These are phyloP conservation scores for Ceratobasidium sp. DNA, from an alignment of 1,284 basidiomycete genomes.

Conservation along the genomic window DNA sequence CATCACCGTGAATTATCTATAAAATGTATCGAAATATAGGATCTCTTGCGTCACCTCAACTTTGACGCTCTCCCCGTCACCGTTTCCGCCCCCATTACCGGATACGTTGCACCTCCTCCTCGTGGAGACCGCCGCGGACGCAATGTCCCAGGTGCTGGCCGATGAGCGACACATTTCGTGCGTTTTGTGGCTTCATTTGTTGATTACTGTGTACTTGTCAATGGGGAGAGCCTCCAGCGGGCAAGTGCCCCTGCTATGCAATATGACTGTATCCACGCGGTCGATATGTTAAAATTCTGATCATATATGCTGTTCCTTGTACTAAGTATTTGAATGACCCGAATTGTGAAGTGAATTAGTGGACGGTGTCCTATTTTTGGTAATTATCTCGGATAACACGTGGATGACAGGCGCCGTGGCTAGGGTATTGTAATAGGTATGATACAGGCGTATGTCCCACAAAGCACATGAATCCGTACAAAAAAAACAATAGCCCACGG, in stretches of 20 bases:
- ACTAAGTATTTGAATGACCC: not conserved
- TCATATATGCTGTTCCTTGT: slow-evolving; percentile 23
- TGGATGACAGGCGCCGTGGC: no score
- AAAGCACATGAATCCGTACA: no score
- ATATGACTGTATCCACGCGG: slow-evolving; percentile 12
- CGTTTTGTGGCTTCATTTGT: slow-evolving; percentile 23
- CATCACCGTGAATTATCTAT: not conserved
- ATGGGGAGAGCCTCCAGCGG: slow-evolving; percentile 8
- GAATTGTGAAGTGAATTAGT: not conserved
- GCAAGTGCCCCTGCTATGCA: slow-evolving; percentile 8
- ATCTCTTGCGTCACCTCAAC: slow-evolving; percentile 86
- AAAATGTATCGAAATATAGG: slow-evolving; percentile 56
- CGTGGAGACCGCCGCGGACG: slow-evolving; percentile 69
- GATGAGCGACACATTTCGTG: slow-evolving; percentile 35
- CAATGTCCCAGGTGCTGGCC: slow-evolving; percentile 83
- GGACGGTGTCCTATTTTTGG: not conserved
- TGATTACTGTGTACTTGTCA: slow-evolving; percentile 24
- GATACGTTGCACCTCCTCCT: slow-evolving; percentile 62
- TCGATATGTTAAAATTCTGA: slow-evolving; percentile 19
- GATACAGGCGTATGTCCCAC: no score
- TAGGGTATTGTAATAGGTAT: no score
- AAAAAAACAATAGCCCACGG: no score
- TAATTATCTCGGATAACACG: not conserved
- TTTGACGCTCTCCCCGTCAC: slow-evolving; percentile 85
- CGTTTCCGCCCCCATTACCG: slow-evolving; percentile 70